phyloP scores from a whole-genome alignment of 2,329 filamentous ascomycete genomes.

The Chrysoporthe cubensis region DNA sequence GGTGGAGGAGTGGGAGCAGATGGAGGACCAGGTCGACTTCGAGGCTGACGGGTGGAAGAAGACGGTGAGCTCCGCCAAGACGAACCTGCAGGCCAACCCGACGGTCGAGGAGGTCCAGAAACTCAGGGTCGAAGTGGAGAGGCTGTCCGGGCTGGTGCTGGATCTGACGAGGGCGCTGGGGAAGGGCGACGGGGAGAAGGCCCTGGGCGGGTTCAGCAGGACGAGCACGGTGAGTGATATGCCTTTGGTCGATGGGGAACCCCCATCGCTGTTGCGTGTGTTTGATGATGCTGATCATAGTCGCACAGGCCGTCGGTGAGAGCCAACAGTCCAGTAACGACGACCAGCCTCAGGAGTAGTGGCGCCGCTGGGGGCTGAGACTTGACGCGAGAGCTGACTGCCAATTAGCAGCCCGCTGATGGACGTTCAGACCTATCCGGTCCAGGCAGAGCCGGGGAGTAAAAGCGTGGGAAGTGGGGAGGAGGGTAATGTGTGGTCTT shows the following conservation, averaged over 20 bases:
- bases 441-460: background rate
- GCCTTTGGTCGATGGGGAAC: background rate
- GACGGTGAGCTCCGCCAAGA: constrained; percentile 73
- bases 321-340: constrained; percentile 18
- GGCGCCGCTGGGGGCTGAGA: background rate
- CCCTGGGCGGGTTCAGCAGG: constrained; percentile 19
- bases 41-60: constrained; percentile 85
- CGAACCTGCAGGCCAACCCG: constrained; percentile 80
- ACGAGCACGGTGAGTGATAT: constrained; percentile 25
- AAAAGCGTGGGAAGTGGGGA: background rate
- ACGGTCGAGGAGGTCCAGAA: constrained; percentile 71
- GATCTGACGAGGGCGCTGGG: constrained; percentile 34
- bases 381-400: background rate
- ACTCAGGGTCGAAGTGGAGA: constrained; percentile 61
- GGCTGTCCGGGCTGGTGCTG: constrained; percentile 56
- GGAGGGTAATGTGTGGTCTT: background rate
- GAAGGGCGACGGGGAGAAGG: constrained; percentile 22
- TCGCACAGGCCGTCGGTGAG: constrained; percentile 16
- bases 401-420: background rate
- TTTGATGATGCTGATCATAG: background rate
- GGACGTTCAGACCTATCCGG: too few species aligned
- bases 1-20: constrained; percentile 91
- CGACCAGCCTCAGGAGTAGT: constrained; percentile 4
- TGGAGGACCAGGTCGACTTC: constrained; percentile 72
- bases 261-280: background rate